A percentile compares a stretch with the other conserved stretches of the same genome.
phyloP scores from a whole-genome alignment of 2,329 filamentous ascomycete genomes.

The Scedosporium apiospermum region DNA sequence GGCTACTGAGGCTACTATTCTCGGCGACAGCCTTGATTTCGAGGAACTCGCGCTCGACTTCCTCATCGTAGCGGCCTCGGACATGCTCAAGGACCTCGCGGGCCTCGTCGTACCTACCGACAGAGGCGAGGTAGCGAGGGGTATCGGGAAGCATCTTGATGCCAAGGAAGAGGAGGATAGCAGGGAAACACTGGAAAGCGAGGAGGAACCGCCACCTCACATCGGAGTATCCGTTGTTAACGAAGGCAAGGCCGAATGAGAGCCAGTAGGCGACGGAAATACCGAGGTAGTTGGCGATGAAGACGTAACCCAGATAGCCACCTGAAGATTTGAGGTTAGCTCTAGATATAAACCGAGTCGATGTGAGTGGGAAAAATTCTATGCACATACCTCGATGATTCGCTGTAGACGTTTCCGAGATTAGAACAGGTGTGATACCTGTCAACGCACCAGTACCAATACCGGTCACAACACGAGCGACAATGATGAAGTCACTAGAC shows the following conservation, averaged over 20 bases:
- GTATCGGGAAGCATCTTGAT: slow-evolving; percentile 34
- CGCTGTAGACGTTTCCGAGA: slow-evolving; percentile 37
- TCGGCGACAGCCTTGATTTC: slow-evolving; percentile 30
- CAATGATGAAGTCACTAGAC: slow-evolving; percentile 36
- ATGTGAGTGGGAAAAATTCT: slow-evolving; percentile 22
- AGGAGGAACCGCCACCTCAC: slow-evolving; percentile 28
- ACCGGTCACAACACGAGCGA: slow-evolving; percentile 39
- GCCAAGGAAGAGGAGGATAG: slow-evolving; percentile 26
- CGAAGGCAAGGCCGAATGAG: slow-evolving; percentile 20
- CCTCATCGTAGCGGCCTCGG: slow-evolving; percentile 21
- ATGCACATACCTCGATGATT: slow-evolving; percentile 31
- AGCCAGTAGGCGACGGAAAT: slow-evolving; percentile 33
- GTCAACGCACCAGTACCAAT: slow-evolving; percentile 42
- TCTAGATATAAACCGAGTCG: slow-evolving; percentile 10
- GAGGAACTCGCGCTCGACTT: slow-evolving; percentile 23
- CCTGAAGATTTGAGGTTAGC: background rate
- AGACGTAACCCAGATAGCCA: slow-evolving; percentile 20
- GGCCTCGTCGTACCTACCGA: slow-evolving; percentile 18
- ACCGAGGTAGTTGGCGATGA: slow-evolving; percentile 43
- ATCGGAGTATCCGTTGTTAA: slow-evolving; percentile 17
- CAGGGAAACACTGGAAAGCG: slow-evolving; percentile 30
- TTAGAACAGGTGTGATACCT: slow-evolving; percentile 37
- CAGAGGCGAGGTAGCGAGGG: slow-evolving; percentile 22
- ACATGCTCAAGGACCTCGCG: slow-evolving; percentile 23
- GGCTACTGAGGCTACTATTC: slow-evolving; percentile 23